Percentiles rank a stretch among this genome's conserved stretches.
Conservation (phyloP, 1,284 basidiomycete genomes). For the Psilocybe mexicana region DNA sequence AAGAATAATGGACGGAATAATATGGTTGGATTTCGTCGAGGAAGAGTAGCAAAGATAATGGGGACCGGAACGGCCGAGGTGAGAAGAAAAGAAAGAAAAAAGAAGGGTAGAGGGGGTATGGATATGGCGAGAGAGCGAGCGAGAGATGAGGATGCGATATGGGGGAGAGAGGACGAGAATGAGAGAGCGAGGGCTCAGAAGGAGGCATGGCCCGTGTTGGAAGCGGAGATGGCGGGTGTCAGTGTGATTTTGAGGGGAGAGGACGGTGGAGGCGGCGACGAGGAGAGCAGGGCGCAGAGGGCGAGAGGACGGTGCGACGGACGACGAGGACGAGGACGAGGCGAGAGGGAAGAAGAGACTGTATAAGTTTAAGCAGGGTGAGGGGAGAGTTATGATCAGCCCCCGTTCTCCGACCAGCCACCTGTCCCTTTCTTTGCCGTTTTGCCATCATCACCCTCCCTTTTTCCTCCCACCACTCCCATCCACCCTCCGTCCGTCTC, state of each 20-base stretch:
- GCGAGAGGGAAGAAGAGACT: neutral
- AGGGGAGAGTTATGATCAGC: constrained; percentile 24
- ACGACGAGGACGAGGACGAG: neutral
- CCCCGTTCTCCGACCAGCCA: constrained; percentile 43
- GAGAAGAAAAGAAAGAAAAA: constrained; percentile 7
- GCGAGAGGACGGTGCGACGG: neutral
- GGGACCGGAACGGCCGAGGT: neutral
- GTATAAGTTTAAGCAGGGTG: constrained; percentile 12
- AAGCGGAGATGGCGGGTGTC: neutral
- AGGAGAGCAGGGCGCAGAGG: too few species aligned
- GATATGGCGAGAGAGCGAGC: neutral
- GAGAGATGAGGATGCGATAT: neutral
- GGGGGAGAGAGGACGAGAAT: neutral
- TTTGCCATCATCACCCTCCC: constrained; percentile 40
- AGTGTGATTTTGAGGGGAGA: neutral
- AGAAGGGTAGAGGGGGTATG: neutral
- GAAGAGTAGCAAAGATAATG: neutral
- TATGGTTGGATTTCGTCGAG: neutral
- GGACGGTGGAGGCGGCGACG: neutral
- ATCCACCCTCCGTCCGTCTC: constrained; percentile 27
- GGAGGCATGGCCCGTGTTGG: neutral
- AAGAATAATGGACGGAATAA: neutral
- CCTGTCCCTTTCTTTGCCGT: constrained; percentile 50
- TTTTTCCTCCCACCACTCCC: constrained; percentile 38
- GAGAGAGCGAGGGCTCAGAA: neutral